phyloP scores from a whole-genome alignment of 331 rosid species.

The Ulmus americana region DNA sequence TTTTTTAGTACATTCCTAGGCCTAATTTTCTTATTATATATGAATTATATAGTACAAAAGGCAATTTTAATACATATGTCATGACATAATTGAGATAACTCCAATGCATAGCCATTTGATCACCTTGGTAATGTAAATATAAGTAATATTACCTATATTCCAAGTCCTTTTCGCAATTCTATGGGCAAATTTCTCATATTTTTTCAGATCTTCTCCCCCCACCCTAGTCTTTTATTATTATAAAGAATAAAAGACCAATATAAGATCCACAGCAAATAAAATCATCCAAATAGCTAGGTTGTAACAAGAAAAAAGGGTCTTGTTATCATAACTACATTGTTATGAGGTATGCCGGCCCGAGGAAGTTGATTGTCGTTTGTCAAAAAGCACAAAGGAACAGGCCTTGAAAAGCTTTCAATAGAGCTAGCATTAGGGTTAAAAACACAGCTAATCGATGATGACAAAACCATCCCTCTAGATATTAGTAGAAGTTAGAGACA shows the following conservation, averaged over 20 bases:
- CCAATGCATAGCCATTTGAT: neutral
- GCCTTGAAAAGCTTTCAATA: constrained; percentile 2
- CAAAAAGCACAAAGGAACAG: neutral
- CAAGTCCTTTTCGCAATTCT: constrained; percentile 9
- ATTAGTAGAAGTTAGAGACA: constrained; percentile 22
- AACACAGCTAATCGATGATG: constrained; percentile 21
- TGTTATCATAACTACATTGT: constrained; percentile 26
- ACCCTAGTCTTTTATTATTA: neutral
- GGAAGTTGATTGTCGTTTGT: constrained; percentile 26
- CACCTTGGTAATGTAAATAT: neutral
- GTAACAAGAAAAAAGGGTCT: neutral
- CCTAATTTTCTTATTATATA: too few relatives aligned
- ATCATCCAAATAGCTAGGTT: neutral
- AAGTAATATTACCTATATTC: neutral
- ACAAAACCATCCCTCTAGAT: constrained; percentile 36
- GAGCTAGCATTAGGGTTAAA: constrained; percentile 23
- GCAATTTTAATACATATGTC: neutral
- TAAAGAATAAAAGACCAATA: neutral
- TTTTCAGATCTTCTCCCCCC: neutral
- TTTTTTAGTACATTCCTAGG: too few relatives aligned
- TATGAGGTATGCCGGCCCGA: constrained; percentile 59
- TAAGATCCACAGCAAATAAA: neutral
- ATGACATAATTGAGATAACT: neutral
- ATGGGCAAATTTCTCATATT: neutral
- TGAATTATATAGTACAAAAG: too few relatives aligned